Evolutionary conservation across 148 eudicot species (phyloP), one percentile per base, ranked within the genome.

Genomic region (Rhododendron williamsianum): DNA sequence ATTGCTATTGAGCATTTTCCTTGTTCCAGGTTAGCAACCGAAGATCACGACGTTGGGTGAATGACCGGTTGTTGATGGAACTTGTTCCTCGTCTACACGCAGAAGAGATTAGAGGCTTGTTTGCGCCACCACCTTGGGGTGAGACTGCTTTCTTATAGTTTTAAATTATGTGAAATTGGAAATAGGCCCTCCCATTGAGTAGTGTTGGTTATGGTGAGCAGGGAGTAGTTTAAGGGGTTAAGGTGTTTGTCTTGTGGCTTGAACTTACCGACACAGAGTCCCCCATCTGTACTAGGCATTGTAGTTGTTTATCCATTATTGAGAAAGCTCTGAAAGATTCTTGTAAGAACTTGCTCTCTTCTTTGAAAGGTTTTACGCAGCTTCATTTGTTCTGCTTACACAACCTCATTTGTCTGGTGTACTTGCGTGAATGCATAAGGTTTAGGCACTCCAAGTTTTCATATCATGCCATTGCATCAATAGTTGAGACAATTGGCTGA

Each of bases 51-150:
- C 90, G 99, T 90, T 89, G 90, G 93, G 82, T 96, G 82, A 96
- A 96, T 91, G 98, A 96, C 86, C 92, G 98, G 19, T 85, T 96
- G 77, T 88, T 96, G 80, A 94, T 96, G 93, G 99, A 96, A 86
- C 99, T 96, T 87, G 99, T 96, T 82, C 99, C 98, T 41, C 95
- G 96, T 82, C 84, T 96, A 73, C 88, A 93, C 87, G 99, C 93
- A 1, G 95, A 96, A 82, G 98, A 96, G 89, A 92, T 96, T 43
- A 92, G 97, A 85, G 98, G 99, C 85, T 91, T 95, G 85, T 96
- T 96, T 89, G 94, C 99, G 73, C 99, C 99, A 84, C 99, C 99
- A 76, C 99, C 99, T 19, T 96, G 93, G 92, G 99, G 99, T 96
- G 90, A 84, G 88, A 69, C 74, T 69, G 36, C 74, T 69, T 12